These are phyloP conservation scores for Solanum hybrid DNA, from an alignment of 305 asterid species.

Conservation along the genomic window DNA sequence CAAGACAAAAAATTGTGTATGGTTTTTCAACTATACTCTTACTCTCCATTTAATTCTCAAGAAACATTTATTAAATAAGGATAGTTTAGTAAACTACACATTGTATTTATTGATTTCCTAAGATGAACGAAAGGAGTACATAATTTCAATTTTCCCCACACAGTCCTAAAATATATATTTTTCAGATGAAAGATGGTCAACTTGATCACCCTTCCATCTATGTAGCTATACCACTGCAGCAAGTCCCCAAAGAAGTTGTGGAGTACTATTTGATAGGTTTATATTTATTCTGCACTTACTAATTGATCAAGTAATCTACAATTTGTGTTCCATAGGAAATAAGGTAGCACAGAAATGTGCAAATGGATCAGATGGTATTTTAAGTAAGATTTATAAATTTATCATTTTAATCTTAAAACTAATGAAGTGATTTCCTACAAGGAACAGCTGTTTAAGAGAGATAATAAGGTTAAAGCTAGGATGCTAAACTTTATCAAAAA, in stretches of 20 bases:
- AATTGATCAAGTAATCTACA: not conserved
- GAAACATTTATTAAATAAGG: not conserved
- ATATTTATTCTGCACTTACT: not conserved
- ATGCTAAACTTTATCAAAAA: not conserved
- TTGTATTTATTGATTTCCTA: not conserved
- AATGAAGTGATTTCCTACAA: not conserved
- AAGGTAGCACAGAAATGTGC: not conserved
- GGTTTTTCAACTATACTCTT: not conserved
- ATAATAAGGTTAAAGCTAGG: not conserved
- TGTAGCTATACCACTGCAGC: not conserved
- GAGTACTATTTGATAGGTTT: not conserved
- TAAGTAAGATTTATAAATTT: not conserved
- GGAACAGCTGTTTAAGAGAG: not conserved
- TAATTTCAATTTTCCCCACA: not conserved
- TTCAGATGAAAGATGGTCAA: not conserved
- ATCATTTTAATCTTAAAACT: not conserved
- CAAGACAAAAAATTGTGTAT: not conserved
- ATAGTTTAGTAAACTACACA: not conserved
- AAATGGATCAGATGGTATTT: not conserved
- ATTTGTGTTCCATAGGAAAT: not conserved
- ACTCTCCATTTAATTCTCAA: not conserved
- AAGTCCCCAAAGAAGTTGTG: not conserved
- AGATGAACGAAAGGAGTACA: not conserved
- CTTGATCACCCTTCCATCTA: not conserved
- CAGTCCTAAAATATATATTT: not conserved